Evolutionary conservation across 306 rosid genomes (phyloP).

Genomic region (Vicia sativa): DNA sequence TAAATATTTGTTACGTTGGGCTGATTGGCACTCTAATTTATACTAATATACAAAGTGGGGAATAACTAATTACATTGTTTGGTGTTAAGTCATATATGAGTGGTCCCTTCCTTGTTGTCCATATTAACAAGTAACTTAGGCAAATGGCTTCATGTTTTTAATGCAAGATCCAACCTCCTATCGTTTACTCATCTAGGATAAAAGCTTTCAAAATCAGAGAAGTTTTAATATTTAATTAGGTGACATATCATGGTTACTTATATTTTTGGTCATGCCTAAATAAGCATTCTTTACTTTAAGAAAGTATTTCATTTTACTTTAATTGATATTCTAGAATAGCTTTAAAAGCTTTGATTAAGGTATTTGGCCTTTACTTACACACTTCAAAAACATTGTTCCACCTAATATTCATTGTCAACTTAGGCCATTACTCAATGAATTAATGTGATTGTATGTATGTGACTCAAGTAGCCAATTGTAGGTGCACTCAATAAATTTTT

Average conservation of each 20-base stretch:
- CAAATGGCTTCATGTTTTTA: slow-evolving; percentile 7
- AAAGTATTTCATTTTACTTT: neutral
- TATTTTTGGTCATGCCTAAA: neutral
- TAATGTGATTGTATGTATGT: no score
- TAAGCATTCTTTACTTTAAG: neutral
- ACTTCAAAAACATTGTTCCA: no score
- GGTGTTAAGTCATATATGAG: slow-evolving; percentile 14
- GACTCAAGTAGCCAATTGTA: no score
- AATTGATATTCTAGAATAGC: neutral
- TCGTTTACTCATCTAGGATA: slow-evolving; percentile 2
- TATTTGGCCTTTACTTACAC: no score
- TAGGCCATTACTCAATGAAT: no score
- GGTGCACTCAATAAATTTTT: no score
- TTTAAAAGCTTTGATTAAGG: no score
- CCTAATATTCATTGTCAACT: no score
- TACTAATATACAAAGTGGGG: neutral
- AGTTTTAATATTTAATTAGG: neutral
- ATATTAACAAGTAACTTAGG: slow-evolving; percentile 32
- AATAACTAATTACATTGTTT: slow-evolving; percentile 8
- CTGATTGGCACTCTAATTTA: no score
- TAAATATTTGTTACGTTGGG: no score
- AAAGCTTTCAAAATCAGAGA: neutral
- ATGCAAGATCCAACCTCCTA: slow-evolving; percentile 14
- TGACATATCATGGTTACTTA: slow-evolving; percentile 8
- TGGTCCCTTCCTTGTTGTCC: slow-evolving; percentile 32